These are phyloP conservation scores for Prunella vulgaris DNA, from an alignment of 257 asterid genomes.

Conservation along the genomic window DNA sequence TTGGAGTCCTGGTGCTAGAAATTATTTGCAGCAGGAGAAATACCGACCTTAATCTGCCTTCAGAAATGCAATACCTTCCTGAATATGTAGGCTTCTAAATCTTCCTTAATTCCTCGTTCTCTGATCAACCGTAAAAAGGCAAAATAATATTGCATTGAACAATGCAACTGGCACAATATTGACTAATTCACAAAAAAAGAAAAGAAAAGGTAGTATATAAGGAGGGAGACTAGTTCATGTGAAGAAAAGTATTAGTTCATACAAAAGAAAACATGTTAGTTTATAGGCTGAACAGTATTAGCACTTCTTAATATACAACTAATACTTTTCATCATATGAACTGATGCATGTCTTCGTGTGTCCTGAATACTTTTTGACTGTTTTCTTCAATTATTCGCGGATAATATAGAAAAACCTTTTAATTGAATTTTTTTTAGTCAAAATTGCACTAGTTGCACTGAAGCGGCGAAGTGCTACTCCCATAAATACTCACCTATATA, in stretches of 20 bases:
- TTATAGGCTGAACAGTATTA: neutral
- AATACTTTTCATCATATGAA: neutral
- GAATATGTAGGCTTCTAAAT: slow-evolving; percentile 48
- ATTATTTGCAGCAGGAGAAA: slow-evolving; percentile 63
- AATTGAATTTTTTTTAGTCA: neutral
- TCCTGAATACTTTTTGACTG: neutral
- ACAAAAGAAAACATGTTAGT: neutral
- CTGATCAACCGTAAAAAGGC: neutral
- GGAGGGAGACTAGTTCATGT: no score
- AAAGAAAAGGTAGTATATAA: no score
- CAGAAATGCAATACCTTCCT: slow-evolving; percentile 76
- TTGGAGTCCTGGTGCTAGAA: slow-evolving; percentile 67
- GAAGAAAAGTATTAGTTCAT: neutral
- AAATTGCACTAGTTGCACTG: neutral
- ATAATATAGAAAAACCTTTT: neutral
- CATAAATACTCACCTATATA: neutral
- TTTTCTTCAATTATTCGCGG: neutral
- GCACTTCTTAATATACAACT: neutral
- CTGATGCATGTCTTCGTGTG: neutral
- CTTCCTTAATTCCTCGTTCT: neutral
- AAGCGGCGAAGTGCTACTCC: neutral
- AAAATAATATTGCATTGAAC: neutral
- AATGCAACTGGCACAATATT: neutral
- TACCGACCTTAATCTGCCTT: slow-evolving; percentile 58
- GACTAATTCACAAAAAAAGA: neutral